phyloP scores from a whole-genome alignment of 1,284 basidiomycete genomes.

The Tilletia walkeri region DNA sequence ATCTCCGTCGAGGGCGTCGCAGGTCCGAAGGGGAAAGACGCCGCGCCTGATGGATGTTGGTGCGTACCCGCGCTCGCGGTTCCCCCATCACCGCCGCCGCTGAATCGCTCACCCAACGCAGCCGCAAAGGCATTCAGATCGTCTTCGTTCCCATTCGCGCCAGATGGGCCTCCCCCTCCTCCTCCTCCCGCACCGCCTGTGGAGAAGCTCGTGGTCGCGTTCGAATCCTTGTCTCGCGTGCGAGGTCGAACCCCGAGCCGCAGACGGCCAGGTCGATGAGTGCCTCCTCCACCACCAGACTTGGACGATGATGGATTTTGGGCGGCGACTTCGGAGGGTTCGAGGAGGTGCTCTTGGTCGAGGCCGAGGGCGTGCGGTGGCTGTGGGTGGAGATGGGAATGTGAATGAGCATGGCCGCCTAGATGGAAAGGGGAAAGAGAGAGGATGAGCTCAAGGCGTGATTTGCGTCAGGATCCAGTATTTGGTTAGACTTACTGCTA shows the following conservation, averaged over 20 bases:
- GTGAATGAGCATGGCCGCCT: slow-evolving; percentile 1
- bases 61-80: background rate
- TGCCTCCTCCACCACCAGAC: background rate
- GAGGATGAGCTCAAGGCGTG: background rate
- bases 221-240: slow-evolving; percentile 26
- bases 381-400: slow-evolving; percentile 4
- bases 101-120: background rate
- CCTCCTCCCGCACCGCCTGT: background rate
- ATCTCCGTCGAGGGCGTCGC: slow-evolving; percentile 19
- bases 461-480: background rate
- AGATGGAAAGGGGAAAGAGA: background rate
- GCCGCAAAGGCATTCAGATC: slow-evolving; percentile 18
- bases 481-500: background rate
- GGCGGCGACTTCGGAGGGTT: background rate
- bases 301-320: background rate
- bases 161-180: no score
- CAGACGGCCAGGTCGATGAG: slow-evolving; percentile 12
- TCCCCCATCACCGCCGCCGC: background rate
- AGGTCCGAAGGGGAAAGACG: slow-evolving; percentile 10
- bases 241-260: slow-evolving; percentile 19
- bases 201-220: background rate
- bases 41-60: background rate
- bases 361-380: slow-evolving; percentile 4
- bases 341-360: slow-evolving; percentile 20
- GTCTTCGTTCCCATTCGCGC: slow-evolving; percentile 5